Percentiles rank a stretch among this genome's conserved stretches.
Conservation (phyloP, 768 basidiomycete species). For the Solioccasus polychromus region DNA sequence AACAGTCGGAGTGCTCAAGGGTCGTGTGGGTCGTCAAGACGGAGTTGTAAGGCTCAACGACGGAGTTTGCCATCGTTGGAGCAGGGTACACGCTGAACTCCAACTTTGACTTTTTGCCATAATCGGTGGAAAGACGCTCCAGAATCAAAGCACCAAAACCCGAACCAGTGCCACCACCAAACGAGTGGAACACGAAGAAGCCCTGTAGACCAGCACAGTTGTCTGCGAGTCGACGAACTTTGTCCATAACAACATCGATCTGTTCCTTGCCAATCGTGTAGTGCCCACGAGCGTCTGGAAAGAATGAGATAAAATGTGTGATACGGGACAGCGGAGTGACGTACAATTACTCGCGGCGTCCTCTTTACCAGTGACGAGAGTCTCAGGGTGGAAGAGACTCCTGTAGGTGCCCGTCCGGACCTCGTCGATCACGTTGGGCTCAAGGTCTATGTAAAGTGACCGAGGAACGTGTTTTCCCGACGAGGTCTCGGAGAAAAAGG, state of each 20-base stretch:
- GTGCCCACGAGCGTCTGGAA: constrained; percentile 90
- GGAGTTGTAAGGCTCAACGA: constrained; percentile 98
- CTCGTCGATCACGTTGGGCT: constrained; percentile 97
- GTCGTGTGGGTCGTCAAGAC: constrained; percentile 98
- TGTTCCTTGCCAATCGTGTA: constrained; percentile 99
- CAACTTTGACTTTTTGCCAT: constrained; percentile 98
- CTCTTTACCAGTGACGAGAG: constrained; percentile 97
- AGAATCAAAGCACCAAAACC: constrained; percentile 96
- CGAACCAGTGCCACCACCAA: constrained; percentile 98
- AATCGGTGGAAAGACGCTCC: constrained; percentile 93
- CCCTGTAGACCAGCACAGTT: constrained; percentile 97
- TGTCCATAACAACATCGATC: constrained; percentile 95
- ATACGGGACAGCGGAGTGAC: constrained; percentile 13
- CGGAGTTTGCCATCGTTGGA: constrained; percentile 88
- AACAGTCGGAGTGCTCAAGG: constrained; percentile 98
- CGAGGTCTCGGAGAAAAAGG: constrained; percentile 98
- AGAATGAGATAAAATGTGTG: constrained; percentile 4
- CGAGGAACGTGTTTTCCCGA: constrained; percentile 97
- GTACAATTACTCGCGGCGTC: constrained; percentile 99
- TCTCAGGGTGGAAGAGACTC: constrained; percentile 98
- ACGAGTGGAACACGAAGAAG: constrained; percentile 99
- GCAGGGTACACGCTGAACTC: constrained; percentile 98
- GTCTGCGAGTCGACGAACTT: constrained; percentile 89
- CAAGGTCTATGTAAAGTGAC: constrained; percentile 95
- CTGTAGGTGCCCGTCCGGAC: constrained; percentile 94